Base-by-base conservation (phyloP, 495 filamentous ascomycete species). In the Chaetomium fimeti region DNA sequence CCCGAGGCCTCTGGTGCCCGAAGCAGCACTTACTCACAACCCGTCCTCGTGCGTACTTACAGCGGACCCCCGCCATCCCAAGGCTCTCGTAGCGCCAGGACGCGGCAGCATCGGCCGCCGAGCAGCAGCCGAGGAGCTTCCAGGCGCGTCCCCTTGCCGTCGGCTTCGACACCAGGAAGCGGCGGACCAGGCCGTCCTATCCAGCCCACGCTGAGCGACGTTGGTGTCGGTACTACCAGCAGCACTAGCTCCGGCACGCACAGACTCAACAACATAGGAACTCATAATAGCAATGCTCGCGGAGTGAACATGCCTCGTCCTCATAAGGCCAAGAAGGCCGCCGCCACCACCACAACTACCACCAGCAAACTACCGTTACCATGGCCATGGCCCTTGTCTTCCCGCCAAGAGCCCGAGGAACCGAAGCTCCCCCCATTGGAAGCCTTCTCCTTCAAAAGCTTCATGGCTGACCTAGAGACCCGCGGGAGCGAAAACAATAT, bases 391-490 rank as follows among this genome's bases (percentile, higher is more conserved):
- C 58, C 49, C 48, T 64, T 49, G 18, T 48, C 58, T 3, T 61
- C 63, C 1, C 69, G 68, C 36, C 56, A 63, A 43, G 66, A 65
- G 12, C 60, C 65, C 8, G 70, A 70, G 12, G 68, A 69, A 40
- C 56, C 66, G 0, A 78, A 74, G 62, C 74, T 85, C 2, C 83
- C 83, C 0, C 79, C 83, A 1, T 65, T 84, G 4, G 82, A 84
- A 60, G 83, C 81, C n/a, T 85, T 85, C 63, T 83, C 77, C 32
- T 85, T 85, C 77, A 83, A 83, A 66, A 79, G 77, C 66, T 83
- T 85, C 59, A 76, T 85, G 77, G 79, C 78, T 55, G 78, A 82
- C 20, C 78, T 84, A 52, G 70, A 80, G 36, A 56, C 56, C 11
- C 67, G 48, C 7, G 71, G 67, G 8, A 65, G 60, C 29, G 66